Evolutionary conservation across 495 filamentous ascomycete species (phyloP).

Genomic region (Pseudevernia furfuracea): DNA sequence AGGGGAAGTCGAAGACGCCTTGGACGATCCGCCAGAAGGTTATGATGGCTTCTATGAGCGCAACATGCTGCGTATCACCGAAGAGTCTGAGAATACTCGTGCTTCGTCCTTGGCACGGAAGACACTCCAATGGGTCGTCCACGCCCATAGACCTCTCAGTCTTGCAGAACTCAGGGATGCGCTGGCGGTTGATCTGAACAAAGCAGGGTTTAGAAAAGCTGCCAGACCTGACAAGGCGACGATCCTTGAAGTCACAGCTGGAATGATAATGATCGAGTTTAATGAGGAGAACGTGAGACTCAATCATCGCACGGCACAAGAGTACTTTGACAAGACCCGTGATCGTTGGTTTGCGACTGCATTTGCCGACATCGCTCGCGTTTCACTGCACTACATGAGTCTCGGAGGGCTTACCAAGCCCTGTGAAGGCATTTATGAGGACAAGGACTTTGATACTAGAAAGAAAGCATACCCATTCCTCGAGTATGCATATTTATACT

Average conservation of each 20-base stretch:
- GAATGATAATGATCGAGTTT: conserved; percentile 21
- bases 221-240: conserved; percentile 17
- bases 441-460: conserved; percentile 23
- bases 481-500: conserved; percentile 27
- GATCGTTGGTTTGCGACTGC: conserved; percentile 21
- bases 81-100: conserved; percentile 13
- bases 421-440: conserved; percentile 9
- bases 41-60: conserved; percentile 24
- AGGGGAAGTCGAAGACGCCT: conserved; percentile 19
- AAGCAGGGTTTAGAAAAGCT: conserved; percentile 13
- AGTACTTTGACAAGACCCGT: conserved; percentile 26
- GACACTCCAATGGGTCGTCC: conserved; percentile 23
- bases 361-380: conserved; percentile 18
- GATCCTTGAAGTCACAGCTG: conserved; percentile 25
- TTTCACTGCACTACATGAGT: conserved; percentile 24
- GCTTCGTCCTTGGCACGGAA: conserved; percentile 10
- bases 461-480: conserved; percentile 22
- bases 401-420: conserved; percentile 24
- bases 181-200: conserved; percentile 23
- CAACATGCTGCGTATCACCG: conserved; percentile 5
- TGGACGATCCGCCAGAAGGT: conserved; percentile 22
- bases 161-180: conserved; percentile 28
- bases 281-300: conserved; percentile 22
- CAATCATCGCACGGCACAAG: conserved; percentile 23
- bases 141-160: conserved; percentile 21